Conservation (phyloP, 495 filamentous ascomycete species). For the Amniculicola lignicola region DNA sequence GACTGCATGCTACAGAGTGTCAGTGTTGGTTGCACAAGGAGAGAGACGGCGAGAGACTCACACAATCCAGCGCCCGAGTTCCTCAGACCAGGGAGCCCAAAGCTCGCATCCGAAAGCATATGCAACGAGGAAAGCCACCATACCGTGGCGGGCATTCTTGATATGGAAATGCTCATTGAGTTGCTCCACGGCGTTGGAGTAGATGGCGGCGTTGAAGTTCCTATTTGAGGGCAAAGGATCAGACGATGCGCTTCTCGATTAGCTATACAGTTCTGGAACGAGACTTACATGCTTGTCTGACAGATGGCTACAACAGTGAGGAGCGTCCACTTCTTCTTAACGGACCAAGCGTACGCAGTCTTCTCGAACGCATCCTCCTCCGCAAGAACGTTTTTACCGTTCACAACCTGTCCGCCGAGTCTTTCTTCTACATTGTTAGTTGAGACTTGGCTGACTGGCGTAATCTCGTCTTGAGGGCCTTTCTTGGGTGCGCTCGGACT, state of each 20-base stretch:
- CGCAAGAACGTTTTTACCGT: conserved; percentile 3
- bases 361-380: conserved; percentile 4
- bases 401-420: neutral
- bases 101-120: conserved; percentile 71
- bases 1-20: conserved; percentile 71
- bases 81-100: conserved; percentile 62
- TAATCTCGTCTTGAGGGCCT: too few species aligned
- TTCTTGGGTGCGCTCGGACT: too few species aligned
- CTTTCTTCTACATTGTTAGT: too few species aligned
- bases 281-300: conserved; percentile 2
- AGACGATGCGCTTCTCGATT: neutral
- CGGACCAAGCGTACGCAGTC: conserved; percentile 9
- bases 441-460: too few species aligned
- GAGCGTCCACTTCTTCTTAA: conserved; percentile 13
- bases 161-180: conserved; percentile 62
- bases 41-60: too few species aligned
- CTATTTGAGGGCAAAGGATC: conserved; percentile 50
- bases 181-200: conserved; percentile 61
- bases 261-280: too few species aligned
- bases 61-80: conserved; percentile 69
- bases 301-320: conserved; percentile 13
- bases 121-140: conserved; percentile 65
- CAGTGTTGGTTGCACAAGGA: too few species aligned
- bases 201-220: conserved; percentile 79
- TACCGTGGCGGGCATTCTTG: conserved; percentile 60